Percentiles rank a stretch among this genome's conserved stretches.
These are phyloP conservation scores for Apiospora koreana DNA, from an alignment of 2,329 filamentous ascomycete genomes.

Conservation along the genomic window DNA sequence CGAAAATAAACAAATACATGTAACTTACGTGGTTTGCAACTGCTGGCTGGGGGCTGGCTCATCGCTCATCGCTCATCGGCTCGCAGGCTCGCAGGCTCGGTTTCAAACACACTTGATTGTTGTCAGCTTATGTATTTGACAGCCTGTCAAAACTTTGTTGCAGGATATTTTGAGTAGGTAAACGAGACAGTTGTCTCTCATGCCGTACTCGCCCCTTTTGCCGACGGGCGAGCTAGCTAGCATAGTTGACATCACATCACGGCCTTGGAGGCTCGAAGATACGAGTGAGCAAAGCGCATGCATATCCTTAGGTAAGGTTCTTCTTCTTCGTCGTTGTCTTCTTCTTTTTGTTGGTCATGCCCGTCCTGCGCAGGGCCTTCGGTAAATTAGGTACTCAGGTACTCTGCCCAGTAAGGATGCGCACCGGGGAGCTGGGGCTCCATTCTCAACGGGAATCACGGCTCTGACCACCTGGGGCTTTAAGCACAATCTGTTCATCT, in stretches of 20 bases:
- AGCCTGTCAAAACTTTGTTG: conserved; percentile 7
- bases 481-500: not conserved
- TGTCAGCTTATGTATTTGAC: not conserved
- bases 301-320: no score
- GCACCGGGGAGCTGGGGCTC: not conserved
- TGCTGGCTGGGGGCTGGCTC: not conserved
- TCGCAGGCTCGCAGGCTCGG: not conserved
- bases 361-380: not conserved
- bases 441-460: conserved; percentile 5
- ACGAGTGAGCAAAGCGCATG: not conserved
- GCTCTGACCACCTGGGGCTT: conserved; percentile 5
- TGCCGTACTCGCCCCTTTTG: not conserved
- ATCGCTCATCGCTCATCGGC: no score
- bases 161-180: not conserved
- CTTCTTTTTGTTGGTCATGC: not conserved
- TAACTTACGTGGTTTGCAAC: not conserved
- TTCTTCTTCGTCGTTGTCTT: not conserved
- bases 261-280: not conserved
- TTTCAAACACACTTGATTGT: not conserved
- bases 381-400: not conserved
- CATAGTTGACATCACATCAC: not conserved
- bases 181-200: not conserved
- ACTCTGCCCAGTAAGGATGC: not conserved
- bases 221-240: not conserved
- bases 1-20: not conserved